A percentile compares a stretch with the other conserved stretches of the same genome.
phyloP scores from a whole-genome alignment of 2,329 filamentous ascomycete species.

The Colletotrichum nymphaeae region DNA sequence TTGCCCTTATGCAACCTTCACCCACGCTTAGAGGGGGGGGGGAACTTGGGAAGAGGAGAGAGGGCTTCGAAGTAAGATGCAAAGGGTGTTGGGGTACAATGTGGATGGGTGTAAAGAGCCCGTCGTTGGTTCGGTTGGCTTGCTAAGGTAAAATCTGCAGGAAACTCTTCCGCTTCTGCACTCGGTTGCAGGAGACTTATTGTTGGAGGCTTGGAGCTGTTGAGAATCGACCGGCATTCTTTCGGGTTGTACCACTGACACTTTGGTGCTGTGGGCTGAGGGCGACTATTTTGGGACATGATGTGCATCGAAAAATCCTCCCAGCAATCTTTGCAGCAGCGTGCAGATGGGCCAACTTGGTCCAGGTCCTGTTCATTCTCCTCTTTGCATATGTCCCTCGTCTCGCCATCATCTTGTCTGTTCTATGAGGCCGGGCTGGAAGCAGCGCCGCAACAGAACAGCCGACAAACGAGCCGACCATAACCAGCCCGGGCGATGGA shows the following conservation, averaged over 20 bases:
- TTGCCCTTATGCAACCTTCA: conserved; percentile 6
- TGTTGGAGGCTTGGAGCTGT: conserved; percentile 17
- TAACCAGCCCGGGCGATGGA: conserved; percentile 16
- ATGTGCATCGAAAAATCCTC: conserved; percentile 29
- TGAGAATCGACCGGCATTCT: conserved; percentile 22
- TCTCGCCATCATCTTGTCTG: not conserved
- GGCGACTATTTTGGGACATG: conserved; percentile 35
- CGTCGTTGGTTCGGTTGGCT: conserved; percentile 26
- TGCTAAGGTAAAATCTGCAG: conserved; percentile 25
- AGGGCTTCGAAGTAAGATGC: not conserved
- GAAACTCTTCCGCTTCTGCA: conserved; percentile 31
- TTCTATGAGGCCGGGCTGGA: not conserved
- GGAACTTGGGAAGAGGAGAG: not conserved
- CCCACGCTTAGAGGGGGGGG: not conserved
- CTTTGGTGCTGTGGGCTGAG: conserved; percentile 18
- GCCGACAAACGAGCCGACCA: conserved; percentile 27
- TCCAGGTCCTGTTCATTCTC: conserved; percentile 19
- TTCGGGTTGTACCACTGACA: conserved; percentile 31
- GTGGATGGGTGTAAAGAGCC: conserved; percentile 12
- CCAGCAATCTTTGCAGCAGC: conserved; percentile 19
- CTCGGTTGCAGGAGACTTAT: conserved; percentile 28
- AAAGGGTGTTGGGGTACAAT: not conserved
- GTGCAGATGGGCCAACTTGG: conserved; percentile 19
- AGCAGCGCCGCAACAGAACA: conserved; percentile 1
- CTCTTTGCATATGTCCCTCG: conserved; percentile 6